Evolutionary conservation across 495 filamentous ascomycete genomes (phyloP).

Genomic region (Choiromyces venosus): DNA sequence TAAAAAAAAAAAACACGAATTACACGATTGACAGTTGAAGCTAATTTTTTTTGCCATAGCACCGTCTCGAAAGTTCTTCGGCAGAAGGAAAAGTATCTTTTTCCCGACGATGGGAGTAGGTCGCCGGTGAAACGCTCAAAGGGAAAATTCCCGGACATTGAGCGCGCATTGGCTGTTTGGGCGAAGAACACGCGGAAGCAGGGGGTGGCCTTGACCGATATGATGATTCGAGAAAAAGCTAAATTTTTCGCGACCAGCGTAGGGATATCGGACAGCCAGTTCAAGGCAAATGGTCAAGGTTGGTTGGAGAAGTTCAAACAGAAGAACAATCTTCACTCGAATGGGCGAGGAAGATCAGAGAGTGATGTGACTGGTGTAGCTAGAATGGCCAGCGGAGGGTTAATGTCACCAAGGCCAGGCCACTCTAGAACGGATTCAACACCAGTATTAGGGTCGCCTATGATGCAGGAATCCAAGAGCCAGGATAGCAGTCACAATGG

Average conservation of each 20-base stretch:
- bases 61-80: conserved; percentile 97
- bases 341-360: conserved; percentile 48
- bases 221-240: conserved; percentile 81
- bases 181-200: conserved; percentile 71
- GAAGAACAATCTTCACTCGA: conserved; percentile 61
- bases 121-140: conserved; percentile 87
- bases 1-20: conserved; percentile 25
- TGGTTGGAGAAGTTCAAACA: conserved; percentile 98
- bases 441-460: conserved; percentile 38
- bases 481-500: conserved; percentile 38
- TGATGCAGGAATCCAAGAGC: conserved; percentile 39
- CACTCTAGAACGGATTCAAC: conserved; percentile 40
- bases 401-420: conserved; percentile 28
- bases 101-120: conserved; percentile 74
- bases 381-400: conserved; percentile 22
- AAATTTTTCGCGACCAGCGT: conserved; percentile 75
- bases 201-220: conserved; percentile 71
- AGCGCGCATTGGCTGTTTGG: conserved; percentile 89
- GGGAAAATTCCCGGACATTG: conserved; percentile 89
- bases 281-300: conserved; percentile 64
- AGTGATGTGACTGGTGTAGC: conserved; percentile 39
- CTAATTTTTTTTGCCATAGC: conserved; percentile 49
- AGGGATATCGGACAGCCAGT: conserved; percentile 67
- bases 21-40: neutral
- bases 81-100: conserved; percentile 94